A percentile compares a stretch with the other conserved stretches of the same genome.
These are phyloP conservation scores for Penicillium sclerotiorum DNA, from an alignment of 2,329 filamentous ascomycete genomes.

Conservation along the genomic window DNA sequence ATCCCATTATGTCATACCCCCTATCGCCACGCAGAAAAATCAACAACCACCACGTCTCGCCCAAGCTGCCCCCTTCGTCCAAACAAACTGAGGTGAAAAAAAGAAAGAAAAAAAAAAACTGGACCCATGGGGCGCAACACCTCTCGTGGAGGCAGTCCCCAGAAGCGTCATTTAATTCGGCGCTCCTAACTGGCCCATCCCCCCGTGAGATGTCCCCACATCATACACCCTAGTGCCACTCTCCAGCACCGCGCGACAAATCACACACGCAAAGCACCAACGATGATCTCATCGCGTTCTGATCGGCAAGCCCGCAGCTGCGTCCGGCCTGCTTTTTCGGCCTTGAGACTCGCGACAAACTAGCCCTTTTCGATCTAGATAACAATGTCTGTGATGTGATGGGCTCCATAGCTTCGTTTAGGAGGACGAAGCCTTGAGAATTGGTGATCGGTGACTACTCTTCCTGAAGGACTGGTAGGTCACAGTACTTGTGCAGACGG, in stretches of 20 bases:
- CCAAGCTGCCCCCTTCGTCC: conserved; percentile 24
- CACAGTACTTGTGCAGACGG: too few species aligned
- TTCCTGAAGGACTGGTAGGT: too few species aligned
- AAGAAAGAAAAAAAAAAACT: too few species aligned
- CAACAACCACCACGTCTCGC: conserved; percentile 14
- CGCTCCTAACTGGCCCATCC: conserved; percentile 14
- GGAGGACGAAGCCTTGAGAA: too few species aligned
- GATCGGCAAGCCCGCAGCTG: conserved; percentile 12
- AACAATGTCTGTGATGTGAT: too few species aligned
- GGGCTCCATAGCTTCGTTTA: too few species aligned
- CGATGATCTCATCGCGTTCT: conserved; percentile 24
- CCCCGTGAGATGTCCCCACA: conserved; percentile 13
- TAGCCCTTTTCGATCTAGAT: too few species aligned
- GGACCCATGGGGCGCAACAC: neutral
- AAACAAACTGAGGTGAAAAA: neutral
- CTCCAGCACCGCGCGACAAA: conserved; percentile 16
- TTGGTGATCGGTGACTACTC: too few species aligned
- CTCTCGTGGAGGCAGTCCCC: conserved; percentile 21
- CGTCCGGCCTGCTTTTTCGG: neutral
- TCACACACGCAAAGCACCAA: conserved; percentile 14
- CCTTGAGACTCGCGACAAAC: too few species aligned
- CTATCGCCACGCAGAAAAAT: conserved; percentile 12
- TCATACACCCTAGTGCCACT: conserved; percentile 18
- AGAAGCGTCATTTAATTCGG: conserved; percentile 30
- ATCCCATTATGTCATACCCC: conserved; percentile 19